These are phyloP conservation scores for Polychaeton citri DNA, from an alignment of 2,329 filamentous ascomycete genomes.

Conservation along the genomic window DNA sequence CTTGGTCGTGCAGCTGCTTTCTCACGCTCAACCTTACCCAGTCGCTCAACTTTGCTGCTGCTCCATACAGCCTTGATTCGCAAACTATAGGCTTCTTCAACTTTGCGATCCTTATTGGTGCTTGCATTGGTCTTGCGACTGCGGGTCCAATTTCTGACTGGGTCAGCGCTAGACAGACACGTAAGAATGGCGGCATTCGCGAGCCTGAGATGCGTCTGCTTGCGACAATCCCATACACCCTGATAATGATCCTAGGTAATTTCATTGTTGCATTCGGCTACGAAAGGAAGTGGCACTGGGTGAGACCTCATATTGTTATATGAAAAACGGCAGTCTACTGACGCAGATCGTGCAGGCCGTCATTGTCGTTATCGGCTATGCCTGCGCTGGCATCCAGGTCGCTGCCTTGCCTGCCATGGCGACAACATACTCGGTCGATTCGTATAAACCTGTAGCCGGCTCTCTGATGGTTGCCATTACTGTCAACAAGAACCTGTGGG, in stretches of 20 bases:
- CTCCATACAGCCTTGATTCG: slow-evolving; percentile 41
- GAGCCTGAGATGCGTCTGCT: slow-evolving; percentile 47
- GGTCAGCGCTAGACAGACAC: slow-evolving; percentile 41
- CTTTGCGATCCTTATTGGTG: slow-evolving; percentile 43
- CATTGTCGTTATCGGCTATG: slow-evolving; percentile 46
- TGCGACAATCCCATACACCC: slow-evolving; percentile 40
- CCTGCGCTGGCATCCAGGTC: slow-evolving; percentile 45
- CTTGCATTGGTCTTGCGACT: slow-evolving; percentile 40
- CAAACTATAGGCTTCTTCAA: slow-evolving; percentile 43
- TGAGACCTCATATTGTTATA: too few species aligned
- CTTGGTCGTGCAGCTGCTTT: slow-evolving; percentile 45
- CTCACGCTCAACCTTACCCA: slow-evolving; percentile 49
- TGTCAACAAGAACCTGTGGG: slow-evolving; percentile 52
- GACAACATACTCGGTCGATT: slow-evolving; percentile 48
- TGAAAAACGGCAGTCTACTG: too few species aligned
- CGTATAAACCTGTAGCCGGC: slow-evolving; percentile 50
- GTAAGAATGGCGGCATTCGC: slow-evolving; percentile 40
- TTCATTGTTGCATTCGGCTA: slow-evolving; percentile 35
- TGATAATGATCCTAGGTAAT: slow-evolving; percentile 45
- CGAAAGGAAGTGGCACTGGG: slow-evolving; percentile 26
- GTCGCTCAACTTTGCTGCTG: slow-evolving; percentile 39
- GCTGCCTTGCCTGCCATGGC: slow-evolving; percentile 47
- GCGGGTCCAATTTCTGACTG: slow-evolving; percentile 45
- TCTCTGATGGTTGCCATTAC: slow-evolving; percentile 48
- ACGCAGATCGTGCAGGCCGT: too few species aligned